Conservation (phyloP, 306 rosid genomes). For the Corylus americana region DNA sequence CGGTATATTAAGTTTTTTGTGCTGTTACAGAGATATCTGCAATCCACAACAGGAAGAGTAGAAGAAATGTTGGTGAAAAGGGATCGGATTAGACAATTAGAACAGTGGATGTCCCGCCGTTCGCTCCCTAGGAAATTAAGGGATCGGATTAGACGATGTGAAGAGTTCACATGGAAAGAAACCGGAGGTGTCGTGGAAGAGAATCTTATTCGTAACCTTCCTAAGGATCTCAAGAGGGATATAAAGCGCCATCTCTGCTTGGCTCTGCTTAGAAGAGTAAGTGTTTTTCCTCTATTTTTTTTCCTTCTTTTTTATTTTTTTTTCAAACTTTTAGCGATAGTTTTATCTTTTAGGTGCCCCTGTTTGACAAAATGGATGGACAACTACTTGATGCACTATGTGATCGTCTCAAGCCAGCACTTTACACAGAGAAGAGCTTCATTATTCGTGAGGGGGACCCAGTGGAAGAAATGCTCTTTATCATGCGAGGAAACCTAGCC, state of each 20-base stretch:
- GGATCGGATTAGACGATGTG: conserved; percentile 71
- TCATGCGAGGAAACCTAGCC: conserved; percentile 67
- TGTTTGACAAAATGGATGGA: conserved; percentile 65
- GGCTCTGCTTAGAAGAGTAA: conserved; percentile 57
- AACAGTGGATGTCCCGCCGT: conserved; percentile 93
- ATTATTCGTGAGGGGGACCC: conserved; percentile 87
- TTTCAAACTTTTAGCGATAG: neutral
- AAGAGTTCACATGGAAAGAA: conserved; percentile 93
- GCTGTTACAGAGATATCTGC: conserved; percentile 67
- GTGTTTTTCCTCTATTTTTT: conserved; percentile 27
- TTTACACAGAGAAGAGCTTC: conserved; percentile 61
- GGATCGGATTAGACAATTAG: conserved; percentile 49
- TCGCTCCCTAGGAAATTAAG: conserved; percentile 70
- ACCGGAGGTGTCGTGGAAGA: conserved; percentile 89
- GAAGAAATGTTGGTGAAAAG: conserved; percentile 86
- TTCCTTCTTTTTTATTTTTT: neutral
- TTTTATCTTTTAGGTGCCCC: conserved; percentile 55
- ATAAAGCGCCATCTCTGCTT: conserved; percentile 85
- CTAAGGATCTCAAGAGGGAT: conserved; percentile 87
- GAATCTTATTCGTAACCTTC: conserved; percentile 62
- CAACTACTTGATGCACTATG: conserved; percentile 75
- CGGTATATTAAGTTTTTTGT: conserved; percentile 2
- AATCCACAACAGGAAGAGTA: conserved; percentile 75
- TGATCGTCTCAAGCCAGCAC: conserved; percentile 74
- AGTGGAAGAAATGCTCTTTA: conserved; percentile 86